Evolutionary conservation across 257 asterid species (phyloP), one percentile per base, ranked within the genome.

Genomic region (Verbascum thapsus): DNA sequence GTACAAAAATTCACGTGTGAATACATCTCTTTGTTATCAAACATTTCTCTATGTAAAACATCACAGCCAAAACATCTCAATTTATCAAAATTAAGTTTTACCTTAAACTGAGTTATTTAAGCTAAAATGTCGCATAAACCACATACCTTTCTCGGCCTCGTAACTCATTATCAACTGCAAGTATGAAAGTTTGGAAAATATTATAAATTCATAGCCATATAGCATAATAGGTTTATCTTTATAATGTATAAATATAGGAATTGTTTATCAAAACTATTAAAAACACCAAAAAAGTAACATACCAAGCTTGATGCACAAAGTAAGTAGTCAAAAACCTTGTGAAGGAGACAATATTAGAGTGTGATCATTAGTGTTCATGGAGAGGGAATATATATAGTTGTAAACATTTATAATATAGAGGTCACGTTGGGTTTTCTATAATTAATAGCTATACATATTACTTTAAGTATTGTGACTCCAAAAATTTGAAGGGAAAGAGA

Each of bases 131-230:
- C n/a, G n/a, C n/a, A n/a, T n/a, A n/a, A n/a, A n/a, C n/a, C n/a
- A n/a, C 18, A 13, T 61, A 19, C 67, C 56, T 61, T 45, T 37
- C 15, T 1, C 43, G 2, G 4, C 16, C 16, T 16, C 16, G 23
- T 61, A 18, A 15, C 67, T 61, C 67, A 45, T 61, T 30, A 44
- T 34, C 6, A 35, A 18, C 55, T 43, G 67, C 56, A 61, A 61
- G 16, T 30, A 20, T 42, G 42, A 60, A 43, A 26, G 8, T 5
- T 11, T 1, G 0, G 0, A 5, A 41, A 43, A 60, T 12, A 1
- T 1, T 23, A 22, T 43, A 60, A 44, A n/a, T 10, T n/a, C 39
- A 44, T 42, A 58, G 10, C 22, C 12, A 6, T 39, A 20, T 4
- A 40, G 8, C 22, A 40, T 6, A 15, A 18, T 58, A 58, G 12